Evolutionary conservation across 352 stramenopile genomes (phyloP).

Genomic region (Phytophthora cryptogea): DNA sequence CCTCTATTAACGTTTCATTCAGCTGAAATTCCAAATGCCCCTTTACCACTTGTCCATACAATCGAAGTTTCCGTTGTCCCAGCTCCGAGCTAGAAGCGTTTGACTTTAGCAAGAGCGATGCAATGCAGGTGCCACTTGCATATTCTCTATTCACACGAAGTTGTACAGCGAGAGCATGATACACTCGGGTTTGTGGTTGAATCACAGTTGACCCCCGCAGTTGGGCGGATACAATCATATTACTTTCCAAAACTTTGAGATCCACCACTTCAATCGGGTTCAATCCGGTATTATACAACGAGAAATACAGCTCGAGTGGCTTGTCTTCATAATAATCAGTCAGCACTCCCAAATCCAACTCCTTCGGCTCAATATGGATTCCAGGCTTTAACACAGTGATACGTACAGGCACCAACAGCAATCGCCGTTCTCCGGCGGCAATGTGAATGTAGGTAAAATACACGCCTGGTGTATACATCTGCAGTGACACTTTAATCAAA

Average conservation of each 20-base stretch:
- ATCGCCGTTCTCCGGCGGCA: slow-evolving; percentile 10
- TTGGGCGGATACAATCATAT: slow-evolving; percentile 37
- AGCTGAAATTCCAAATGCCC: slow-evolving; percentile 35
- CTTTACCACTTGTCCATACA: slow-evolving; percentile 34
- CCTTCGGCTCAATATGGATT: slow-evolving; percentile 42
- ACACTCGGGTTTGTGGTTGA: slow-evolving; percentile 38
- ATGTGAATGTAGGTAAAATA: slow-evolving; percentile 51
- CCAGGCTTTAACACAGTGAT: slow-evolving; percentile 43
- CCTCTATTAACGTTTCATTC: slow-evolving; percentile 41
- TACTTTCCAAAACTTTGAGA: slow-evolving; percentile 35
- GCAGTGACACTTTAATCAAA: slow-evolving; percentile 45
- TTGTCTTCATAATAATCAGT: slow-evolving; percentile 31
- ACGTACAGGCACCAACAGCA: slow-evolving; percentile 42
- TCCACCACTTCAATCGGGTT: slow-evolving; percentile 45
- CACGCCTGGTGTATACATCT: slow-evolving; percentile 21
- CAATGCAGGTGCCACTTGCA: slow-evolving; percentile 19
- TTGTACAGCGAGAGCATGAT: slow-evolving; percentile 38
- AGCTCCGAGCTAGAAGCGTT: slow-evolving; percentile 38
- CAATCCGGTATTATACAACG: slow-evolving; percentile 45
- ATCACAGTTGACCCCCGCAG: slow-evolving; percentile 40
- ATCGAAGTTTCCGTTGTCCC: slow-evolving; percentile 26
- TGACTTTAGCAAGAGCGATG: slow-evolving; percentile 42
- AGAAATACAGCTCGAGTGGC: slow-evolving; percentile 34
- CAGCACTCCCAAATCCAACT: slow-evolving; percentile 44
- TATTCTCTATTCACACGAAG: slow-evolving; percentile 25